Evolutionary conservation across 1,284 basidiomycete species (phyloP).

Genomic region (Sanghuangporus sanghuang): DNA sequence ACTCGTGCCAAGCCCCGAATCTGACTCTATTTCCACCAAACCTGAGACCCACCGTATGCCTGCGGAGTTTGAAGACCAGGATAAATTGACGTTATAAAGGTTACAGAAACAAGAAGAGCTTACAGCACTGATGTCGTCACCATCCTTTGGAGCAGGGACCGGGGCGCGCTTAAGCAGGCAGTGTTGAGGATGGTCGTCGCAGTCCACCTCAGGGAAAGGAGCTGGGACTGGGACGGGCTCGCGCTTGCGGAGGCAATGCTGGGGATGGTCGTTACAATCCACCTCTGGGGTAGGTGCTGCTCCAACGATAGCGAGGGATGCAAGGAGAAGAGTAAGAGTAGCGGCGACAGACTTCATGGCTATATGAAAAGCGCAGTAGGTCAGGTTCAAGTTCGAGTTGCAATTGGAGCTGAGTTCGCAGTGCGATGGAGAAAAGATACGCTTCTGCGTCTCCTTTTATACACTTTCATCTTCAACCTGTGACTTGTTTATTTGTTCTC

Average conservation of each 20-base stretch:
- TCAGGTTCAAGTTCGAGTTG: background rate
- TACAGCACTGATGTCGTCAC: background rate
- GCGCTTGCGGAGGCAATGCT: background rate
- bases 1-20: no score
- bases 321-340: background rate
- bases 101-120: no score
- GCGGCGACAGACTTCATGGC: background rate
- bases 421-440: background rate
- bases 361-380: background rate
- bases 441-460: background rate
- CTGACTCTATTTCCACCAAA: no score
- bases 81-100: no score
- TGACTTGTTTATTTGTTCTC: background rate
- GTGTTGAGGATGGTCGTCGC: background rate
- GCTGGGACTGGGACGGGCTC: background rate
- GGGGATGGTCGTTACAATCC: background rate
- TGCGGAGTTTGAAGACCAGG: no score
- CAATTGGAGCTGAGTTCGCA: background rate
- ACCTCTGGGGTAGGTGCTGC: background rate
- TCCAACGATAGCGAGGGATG: background rate
- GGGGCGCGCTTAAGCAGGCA: background rate
- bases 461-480: background rate
- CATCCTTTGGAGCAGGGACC: background rate
- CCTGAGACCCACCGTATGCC: no score
- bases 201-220: background rate